Base-by-base conservation (phyloP, 139 green algal genomes). In the Chlamydomonas applanata region DNA sequence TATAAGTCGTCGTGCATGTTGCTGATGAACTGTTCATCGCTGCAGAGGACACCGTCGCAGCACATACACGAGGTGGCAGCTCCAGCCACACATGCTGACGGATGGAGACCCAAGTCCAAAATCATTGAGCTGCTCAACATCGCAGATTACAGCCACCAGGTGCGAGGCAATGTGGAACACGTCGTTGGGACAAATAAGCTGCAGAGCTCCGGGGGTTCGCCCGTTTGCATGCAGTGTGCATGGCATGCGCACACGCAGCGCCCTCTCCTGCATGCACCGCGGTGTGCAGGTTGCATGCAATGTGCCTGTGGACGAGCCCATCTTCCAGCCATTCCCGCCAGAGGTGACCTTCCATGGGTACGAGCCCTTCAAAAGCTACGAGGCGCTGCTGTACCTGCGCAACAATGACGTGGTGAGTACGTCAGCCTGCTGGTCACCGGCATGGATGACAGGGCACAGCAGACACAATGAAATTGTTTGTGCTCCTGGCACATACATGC, bases 271-370 rank as follows among this genome's bases (percentile, higher is more conserved):
- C 32, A 56, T 44, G 34, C 35, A 52, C 11, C 20, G n/a, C 13
- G 22, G 13, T 36, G 5, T 61, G n/a, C 79, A 92, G 87, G 77
- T 89, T 29, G 65, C 85, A 3, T 89, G 81, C 63, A 44, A 76
- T 29, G 89, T 96, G 45, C 70, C 69, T 14, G 57, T 93, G 16
- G 91, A 88, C 30, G 83, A 90, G 79, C 91, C 91, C 0, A 78
- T 96, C 25, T 94, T 96, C 75, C 87, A 95, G 80, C 89, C 91
- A 0, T 91, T 90, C 65, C 91, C 91, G 2, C 81, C 87, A 60
- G 81, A 90, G 62, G 71, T 95, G 0, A 74, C 77, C 0, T 96
- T 94, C 49, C 72, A 87, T 36, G 66, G 71, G 14, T 94, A 93
- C 56, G 69, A 91, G 64, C 61, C 86, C 0, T 91, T 90, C 74